phyloP scores from a whole-genome alignment of 1,139 yeast genomes.

The Protomyces pachydermus region DNA sequence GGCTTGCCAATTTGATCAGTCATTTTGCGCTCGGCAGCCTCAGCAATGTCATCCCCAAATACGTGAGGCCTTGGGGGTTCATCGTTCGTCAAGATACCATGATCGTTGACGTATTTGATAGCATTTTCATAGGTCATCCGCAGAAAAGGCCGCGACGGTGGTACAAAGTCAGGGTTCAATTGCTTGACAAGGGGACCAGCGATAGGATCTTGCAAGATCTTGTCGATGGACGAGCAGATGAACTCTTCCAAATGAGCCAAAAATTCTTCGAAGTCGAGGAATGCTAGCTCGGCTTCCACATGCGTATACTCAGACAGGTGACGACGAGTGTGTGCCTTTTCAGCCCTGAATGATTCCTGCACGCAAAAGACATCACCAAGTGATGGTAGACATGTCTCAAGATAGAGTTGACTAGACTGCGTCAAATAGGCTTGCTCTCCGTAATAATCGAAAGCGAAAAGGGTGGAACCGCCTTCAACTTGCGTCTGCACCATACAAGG shows the following conservation, averaged over 20 bases:
- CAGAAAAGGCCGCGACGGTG: conserved; percentile 81
- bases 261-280: conserved; percentile 79
- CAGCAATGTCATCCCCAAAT: conserved; percentile 98
- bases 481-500: conserved; percentile 99
- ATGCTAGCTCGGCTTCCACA: conserved; percentile 88
- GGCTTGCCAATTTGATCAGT: conserved; percentile 92
- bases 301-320: conserved; percentile 97
- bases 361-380: conserved; percentile 95
- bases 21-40: conserved; percentile 99
- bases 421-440: conserved; percentile 96
- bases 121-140: conserved; percentile 91
- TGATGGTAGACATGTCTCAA: conserved; percentile 94
- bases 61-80: conserved; percentile 57
- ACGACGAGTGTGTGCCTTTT: conserved; percentile 97
- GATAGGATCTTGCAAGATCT: conserved; percentile 79
- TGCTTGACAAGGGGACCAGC: conserved; percentile 85
- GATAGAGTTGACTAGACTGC: conserved; percentile 92
- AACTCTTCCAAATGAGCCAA: conserved; percentile 78
- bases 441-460: conserved; percentile 87
- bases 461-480: conserved; percentile 98
- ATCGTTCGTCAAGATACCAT: conserved; percentile 77
- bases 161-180: conserved; percentile 82
- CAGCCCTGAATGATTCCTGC: conserved; percentile 99
- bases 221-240: conserved; percentile 62
- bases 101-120: conserved; percentile 92